Evolutionary conservation across 257 asterid genomes (phyloP).

Genomic region (Primulina tabacum): DNA sequence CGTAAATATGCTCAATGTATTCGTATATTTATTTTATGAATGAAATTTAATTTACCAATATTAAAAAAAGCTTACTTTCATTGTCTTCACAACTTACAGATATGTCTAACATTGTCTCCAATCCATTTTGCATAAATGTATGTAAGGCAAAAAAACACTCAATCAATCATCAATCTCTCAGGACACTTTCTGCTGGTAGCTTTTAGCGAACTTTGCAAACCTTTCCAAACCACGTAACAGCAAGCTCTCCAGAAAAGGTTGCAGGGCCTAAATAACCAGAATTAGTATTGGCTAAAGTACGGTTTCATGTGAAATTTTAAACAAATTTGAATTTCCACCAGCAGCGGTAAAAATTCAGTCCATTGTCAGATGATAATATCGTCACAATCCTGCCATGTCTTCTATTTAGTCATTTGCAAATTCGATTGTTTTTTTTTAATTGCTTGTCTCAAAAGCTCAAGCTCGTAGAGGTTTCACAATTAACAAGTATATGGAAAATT

Average conservation of each 20-base stretch:
- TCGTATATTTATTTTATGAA: no score
- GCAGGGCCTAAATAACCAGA: slow-evolving; percentile 57
- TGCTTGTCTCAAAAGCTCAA: neutral
- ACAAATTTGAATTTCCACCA: neutral
- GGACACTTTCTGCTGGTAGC: slow-evolving; percentile 42
- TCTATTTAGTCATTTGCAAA: no score
- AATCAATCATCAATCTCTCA: slow-evolving; percentile 1
- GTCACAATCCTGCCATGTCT: no score
- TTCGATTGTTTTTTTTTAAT: neutral
- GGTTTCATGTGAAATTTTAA: neutral
- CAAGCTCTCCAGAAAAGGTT: slow-evolving; percentile 75
- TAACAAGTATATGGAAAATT: no score
- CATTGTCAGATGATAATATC: neutral
- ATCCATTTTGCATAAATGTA: slow-evolving; percentile 9
- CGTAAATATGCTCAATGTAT: no score
- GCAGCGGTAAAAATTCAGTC: neutral
- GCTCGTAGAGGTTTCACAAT: neutral
- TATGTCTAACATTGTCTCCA: neutral
- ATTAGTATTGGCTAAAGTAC: neutral
- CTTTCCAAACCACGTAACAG: slow-evolving; percentile 59
- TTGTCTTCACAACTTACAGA: neutral
- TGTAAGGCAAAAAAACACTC: slow-evolving; percentile 11
- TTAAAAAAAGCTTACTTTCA: no score
- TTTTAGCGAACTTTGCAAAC: slow-evolving; percentile 58
- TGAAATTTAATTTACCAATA: no score